Base-by-base conservation (phyloP, 2,329 filamentous ascomycete genomes). In the Monosporascus sp. region DNA sequence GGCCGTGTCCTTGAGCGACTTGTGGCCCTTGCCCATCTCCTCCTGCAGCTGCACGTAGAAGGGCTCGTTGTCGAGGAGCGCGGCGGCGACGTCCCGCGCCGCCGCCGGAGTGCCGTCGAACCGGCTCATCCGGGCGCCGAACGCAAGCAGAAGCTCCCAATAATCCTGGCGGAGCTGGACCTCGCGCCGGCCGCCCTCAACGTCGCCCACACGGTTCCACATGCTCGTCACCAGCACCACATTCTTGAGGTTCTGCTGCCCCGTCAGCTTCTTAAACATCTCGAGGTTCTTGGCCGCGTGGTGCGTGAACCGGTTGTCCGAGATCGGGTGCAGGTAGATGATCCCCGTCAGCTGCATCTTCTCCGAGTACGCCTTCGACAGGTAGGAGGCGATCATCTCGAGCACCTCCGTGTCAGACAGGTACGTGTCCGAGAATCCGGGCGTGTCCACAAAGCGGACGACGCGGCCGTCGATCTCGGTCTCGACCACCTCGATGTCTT, bases 1-100 rank as follows among this genome's bases (percentile, higher is more conserved):
- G 26, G 66, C 64, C 26, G 66, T 68, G 49, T 68, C 66, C 49
- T 74, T 72, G 20, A 85, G 76, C 49, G 77, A 78, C 63, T 76
- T 79, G 40, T 79, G 68, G 48, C 85, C 78, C 62, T 79, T 79
- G 58, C 78, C 81, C 58, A 89, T 69, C 65, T 88, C 85, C 46
- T 84, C 78, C 59, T 88, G 88, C 67, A 88, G 86, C 31, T 80
- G 77, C 48, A 82, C 77, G 65, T 87, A 88, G 50, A 88, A 73
- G 8, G 82, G 83, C 62, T 86, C 83, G 52, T 87, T 88, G 66
- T 86, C 84, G 51, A 62, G 55, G 24, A 67, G 55, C 37, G 37
- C 54, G 7, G 47, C 46, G 8, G 64, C 57, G 27, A 66, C 60
- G 5, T 48, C 43, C 14, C 31, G 51, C 7, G 64, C 65, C 17